Evolutionary conservation across 345 rosid species (phyloP).

Genomic region (Rhodamnia rubescens): DNA sequence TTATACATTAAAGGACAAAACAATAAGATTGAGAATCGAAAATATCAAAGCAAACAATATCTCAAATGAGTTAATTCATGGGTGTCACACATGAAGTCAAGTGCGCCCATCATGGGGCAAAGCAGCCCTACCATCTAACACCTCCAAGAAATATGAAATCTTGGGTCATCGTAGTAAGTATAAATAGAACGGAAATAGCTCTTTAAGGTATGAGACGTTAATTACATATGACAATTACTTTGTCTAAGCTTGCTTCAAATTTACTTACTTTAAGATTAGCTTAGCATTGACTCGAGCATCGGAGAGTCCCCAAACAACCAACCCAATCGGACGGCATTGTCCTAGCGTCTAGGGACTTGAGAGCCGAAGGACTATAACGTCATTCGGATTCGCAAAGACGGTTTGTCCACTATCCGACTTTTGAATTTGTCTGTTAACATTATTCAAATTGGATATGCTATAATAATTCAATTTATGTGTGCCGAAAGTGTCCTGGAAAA

Average conservation of each 20-base stretch:
- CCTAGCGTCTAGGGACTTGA: background rate
- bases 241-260: background rate
- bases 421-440: background rate
- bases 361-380: background rate
- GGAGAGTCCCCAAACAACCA: background rate
- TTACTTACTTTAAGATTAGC: background rate
- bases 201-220: background rate
- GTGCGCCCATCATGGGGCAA: background rate
- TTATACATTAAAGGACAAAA: background rate
- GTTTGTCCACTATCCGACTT: background rate
- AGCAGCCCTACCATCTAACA: background rate
- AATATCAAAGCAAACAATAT: rapidly evolving
- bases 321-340: background rate
- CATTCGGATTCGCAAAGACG: background rate
- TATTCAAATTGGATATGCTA: background rate
- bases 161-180: background rate
- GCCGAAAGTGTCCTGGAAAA: background rate
- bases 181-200: background rate
- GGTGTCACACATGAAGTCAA: rapidly evolving
- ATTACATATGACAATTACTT: background rate
- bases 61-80: background rate
- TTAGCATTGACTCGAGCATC: background rate
- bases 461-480: background rate
- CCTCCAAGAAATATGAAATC: background rate
- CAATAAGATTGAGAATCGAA: too few relatives aligned